Percentiles rank a stretch among this genome's conserved stretches.
These are phyloP conservation scores for Staphylotrichum longicolle DNA, from an alignment of 495 filamentous ascomycete species.

Conservation along the genomic window DNA sequence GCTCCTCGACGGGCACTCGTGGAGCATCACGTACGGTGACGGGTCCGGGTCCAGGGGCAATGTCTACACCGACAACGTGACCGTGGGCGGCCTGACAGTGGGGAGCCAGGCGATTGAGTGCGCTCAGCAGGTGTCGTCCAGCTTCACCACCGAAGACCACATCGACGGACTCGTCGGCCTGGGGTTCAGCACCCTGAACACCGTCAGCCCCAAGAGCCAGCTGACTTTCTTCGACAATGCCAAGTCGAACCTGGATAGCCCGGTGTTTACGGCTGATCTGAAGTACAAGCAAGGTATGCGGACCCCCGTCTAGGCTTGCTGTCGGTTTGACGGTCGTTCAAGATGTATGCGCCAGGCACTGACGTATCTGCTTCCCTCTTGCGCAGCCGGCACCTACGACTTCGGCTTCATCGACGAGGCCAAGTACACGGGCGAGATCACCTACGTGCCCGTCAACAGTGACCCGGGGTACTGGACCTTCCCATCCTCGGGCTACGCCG, in stretches of 20 bases:
- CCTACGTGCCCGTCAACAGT: conserved; percentile 59
- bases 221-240: conserved; percentile 74
- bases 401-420: conserved; percentile 69
- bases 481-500: conserved; percentile 58
- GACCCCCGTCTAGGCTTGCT: too few relatives aligned
- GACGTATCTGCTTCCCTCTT: not conserved
- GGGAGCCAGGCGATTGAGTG: conserved; percentile 66
- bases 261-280: conserved; percentile 66
- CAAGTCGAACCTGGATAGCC: conserved; percentile 52
- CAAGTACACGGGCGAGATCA: conserved; percentile 64
- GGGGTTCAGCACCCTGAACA: conserved; percentile 71
- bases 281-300: conserved; percentile 52
- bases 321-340: too few relatives aligned
- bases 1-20: conserved; percentile 53
- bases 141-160: conserved; percentile 59
- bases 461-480: conserved; percentile 73
- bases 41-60: conserved; percentile 60
- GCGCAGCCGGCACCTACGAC: conserved; percentile 63
- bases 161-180: conserved; percentile 76
- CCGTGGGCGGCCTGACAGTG: conserved; percentile 62
- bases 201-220: conserved; percentile 57
- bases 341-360: too few relatives aligned
- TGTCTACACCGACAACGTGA: conserved; percentile 71
- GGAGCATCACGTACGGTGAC: conserved; percentile 73
- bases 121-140: conserved; percentile 58